Conservation (phyloP, 192 early-diverging fungal genomes). For the Anaeromyces robustus region DNA sequence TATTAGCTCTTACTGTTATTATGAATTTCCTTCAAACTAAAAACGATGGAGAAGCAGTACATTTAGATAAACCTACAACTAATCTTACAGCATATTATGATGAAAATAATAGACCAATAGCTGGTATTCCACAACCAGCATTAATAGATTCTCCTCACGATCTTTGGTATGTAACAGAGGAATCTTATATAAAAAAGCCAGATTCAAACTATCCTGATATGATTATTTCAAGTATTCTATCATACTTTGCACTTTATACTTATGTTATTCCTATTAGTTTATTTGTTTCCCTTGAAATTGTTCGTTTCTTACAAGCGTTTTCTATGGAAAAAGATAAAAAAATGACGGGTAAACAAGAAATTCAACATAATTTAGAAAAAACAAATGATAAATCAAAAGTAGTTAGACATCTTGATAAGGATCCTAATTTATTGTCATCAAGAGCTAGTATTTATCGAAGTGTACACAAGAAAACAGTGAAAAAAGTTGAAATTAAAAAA, state of each 20-base stretch:
- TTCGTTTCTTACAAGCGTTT: conserved; percentile 42
- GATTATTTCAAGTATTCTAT: conserved; percentile 7
- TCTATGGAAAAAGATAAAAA: conserved; percentile 46
- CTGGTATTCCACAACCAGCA: neutral
- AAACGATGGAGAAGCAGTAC: neutral
- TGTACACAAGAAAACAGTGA: neutral
- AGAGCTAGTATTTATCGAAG: neutral
- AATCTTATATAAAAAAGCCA: neutral
- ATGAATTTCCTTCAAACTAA: neutral
- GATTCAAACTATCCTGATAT: neutral
- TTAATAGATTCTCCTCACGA: neutral
- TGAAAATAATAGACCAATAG: neutral
- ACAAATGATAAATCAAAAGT: neutral
- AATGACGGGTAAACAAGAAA: conserved; percentile 19
- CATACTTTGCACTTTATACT: conserved; percentile 40
- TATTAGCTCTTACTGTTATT: neutral
- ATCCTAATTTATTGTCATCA: neutral
- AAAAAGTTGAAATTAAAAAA: neutral
- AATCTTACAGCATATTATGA: neutral
- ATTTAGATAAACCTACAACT: neutral
- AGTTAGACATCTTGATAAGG: neutral
- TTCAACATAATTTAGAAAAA: neutral
- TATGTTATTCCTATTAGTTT: conserved; percentile 62
- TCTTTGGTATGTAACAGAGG: neutral
- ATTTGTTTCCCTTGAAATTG: conserved; percentile 56